A percentile compares a stretch with the other conserved stretches of the same genome.
Conservation (phyloP, 192 early-diverging fungal species). For the Umbelopsis ramanniana region DNA sequence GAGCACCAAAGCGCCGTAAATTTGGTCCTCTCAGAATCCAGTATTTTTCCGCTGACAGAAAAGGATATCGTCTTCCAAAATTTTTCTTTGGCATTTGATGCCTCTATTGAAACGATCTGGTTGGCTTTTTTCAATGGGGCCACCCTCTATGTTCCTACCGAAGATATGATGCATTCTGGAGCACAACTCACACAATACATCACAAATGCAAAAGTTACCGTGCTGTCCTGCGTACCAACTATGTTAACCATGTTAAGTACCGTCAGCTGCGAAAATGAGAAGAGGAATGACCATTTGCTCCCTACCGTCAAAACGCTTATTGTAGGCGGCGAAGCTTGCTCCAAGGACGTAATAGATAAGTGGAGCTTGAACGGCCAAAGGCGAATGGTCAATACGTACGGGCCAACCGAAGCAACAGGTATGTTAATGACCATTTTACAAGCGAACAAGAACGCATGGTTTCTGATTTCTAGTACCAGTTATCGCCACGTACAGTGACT, state of each 20-base stretch:
- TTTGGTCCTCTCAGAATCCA: background rate
- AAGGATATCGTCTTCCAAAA: background rate
- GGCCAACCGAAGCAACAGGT: conserved; percentile 22
- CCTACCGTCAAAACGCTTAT: background rate
- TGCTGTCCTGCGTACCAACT: background rate
- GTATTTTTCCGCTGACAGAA: background rate
- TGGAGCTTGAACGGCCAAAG: conserved; percentile 4
- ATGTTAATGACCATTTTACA: background rate
- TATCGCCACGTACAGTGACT: background rate
- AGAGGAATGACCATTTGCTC: background rate
- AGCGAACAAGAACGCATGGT: background rate
- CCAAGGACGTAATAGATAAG: background rate
- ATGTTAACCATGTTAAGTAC: background rate
- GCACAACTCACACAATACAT: background rate
- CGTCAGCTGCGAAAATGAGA: background rate
- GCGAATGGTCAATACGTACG: conserved; percentile 17
- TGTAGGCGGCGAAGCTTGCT: background rate
- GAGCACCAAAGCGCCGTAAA: background rate
- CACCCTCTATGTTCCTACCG: background rate
- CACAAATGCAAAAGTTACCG: background rate
- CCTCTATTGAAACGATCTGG: conserved; percentile 10
- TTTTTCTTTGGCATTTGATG: background rate
- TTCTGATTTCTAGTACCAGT: background rate
- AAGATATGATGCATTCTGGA: conserved; percentile 20
- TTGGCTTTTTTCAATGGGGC: conserved; percentile 14